These are phyloP conservation scores for Cordyceps tenuipes DNA, from an alignment of 2,329 filamentous ascomycete genomes.

Conservation along the genomic window DNA sequence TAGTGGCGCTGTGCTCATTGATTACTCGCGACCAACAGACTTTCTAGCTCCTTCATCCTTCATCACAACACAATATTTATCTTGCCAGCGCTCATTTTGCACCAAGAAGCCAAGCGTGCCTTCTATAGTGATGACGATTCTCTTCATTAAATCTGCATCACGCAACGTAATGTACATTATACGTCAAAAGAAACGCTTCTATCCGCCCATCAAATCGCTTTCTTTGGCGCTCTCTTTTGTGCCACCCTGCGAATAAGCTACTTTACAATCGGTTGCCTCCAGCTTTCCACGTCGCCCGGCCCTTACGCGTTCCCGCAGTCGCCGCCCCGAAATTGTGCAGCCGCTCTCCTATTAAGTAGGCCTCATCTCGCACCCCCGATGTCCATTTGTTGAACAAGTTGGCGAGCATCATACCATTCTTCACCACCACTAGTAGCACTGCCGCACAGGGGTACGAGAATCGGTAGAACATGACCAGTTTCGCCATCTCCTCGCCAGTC, in stretches of 20 bases:
- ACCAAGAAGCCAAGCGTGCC: no score
- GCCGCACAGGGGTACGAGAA: conserved; percentile 63
- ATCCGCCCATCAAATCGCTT: neutral
- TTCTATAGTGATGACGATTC: no score
- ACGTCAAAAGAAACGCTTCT: neutral
- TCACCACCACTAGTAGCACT: conserved; percentile 37
- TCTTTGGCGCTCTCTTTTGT: neutral
- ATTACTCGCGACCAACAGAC: no score
- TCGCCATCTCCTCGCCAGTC: conserved; percentile 23
- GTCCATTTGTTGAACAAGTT: conserved; percentile 67
- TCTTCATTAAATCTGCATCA: neutral
- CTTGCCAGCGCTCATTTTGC: no score
- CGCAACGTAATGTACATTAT: neutral
- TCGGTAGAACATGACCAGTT: conserved; percentile 36
- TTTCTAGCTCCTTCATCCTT: no score
- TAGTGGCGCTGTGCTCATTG: no score
- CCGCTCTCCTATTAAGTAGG: conserved; percentile 89
- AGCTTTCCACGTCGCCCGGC: conserved; percentile 29
- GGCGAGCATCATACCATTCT: conserved; percentile 40
- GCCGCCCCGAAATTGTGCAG: conserved; percentile 79
- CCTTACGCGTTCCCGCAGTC: conserved; percentile 28
- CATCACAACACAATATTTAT: no score
- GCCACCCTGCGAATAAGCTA: no score
- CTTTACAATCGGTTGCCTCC: conserved; percentile 23
- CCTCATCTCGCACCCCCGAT: conserved; percentile 79